Conservation (phyloP, 345 rosid species). For the Adansonia digitata region DNA sequence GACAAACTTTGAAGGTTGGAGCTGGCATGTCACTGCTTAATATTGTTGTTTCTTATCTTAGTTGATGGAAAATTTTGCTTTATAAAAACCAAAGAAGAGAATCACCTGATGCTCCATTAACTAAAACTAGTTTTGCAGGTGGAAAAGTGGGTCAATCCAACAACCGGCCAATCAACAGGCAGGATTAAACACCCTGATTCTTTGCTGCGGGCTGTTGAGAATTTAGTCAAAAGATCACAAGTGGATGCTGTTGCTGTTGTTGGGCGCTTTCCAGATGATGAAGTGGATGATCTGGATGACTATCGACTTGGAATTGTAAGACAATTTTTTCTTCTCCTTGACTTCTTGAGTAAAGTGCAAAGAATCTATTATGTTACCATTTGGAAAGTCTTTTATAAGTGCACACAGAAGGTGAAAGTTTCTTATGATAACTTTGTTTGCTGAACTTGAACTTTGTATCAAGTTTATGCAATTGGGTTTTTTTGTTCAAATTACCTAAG, state of each 20-base stretch:
- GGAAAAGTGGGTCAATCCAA: constrained; percentile 54
- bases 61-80: background rate
- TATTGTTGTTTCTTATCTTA: background rate
- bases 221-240: constrained; percentile 32
- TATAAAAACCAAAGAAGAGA: background rate
- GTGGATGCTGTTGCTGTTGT: constrained; percentile 57
- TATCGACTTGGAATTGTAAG: constrained; percentile 56
- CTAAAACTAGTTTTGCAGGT: constrained; percentile 30
- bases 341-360: background rate
- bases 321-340: background rate
- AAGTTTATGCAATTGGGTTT: background rate
- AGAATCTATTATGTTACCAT: background rate
- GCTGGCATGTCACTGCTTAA: background rate
- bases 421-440: background rate
- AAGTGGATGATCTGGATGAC: constrained; percentile 36
- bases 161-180: constrained; percentile 56
- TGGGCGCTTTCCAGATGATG: constrained; percentile 57
- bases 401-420: background rate
- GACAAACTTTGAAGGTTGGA: background rate
- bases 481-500: background rate
- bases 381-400: background rate
- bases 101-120: background rate
- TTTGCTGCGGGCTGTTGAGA: constrained; percentile 40
- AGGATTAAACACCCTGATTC: constrained; percentile 51
- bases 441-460: background rate